Base-by-base conservation (phyloP, 2,329 filamentous ascomycete genomes). In the Xylaria sp. region DNA sequence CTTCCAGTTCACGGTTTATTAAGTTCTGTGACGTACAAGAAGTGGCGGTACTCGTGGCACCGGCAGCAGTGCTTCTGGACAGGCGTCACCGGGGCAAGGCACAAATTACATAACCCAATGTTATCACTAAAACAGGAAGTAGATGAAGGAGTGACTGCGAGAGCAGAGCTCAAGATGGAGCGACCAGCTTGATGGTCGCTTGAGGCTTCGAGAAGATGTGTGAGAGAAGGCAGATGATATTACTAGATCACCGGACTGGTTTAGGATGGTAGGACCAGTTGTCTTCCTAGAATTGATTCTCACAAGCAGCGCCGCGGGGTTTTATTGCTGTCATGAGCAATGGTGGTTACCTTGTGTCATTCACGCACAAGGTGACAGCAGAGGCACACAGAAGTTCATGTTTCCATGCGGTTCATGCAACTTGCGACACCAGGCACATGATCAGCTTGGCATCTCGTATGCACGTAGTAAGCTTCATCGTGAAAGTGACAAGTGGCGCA, bases 81-180 rank as follows among this genome's bases (percentile, higher is more conserved):
- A 85, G 52, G 69, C 72, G 55, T 72, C 63, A 8, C 71, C 68
- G n/a, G 67, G 52, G 70, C 83, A 85, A 44, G 69, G 70, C 18
- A 85, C 65, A 13, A 63, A 51, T 7, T 74, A 64, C 35, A 79
- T 79, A 1, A 73, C 74, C 69, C 0, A 78, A 50, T 60, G 50
- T 57, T 35, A 34, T 60, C 16, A n/a, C 59, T 59, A 16, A 65
- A 53, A 18, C 58, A 30, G 37, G 37, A 49, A 8, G 70, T 42
- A 18, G 69, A 69, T 42, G 61, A 67, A 6, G 66, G 67, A 50
- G 57, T 54, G 34, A 64, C 69, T 13, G 61, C 59, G 35, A 68
- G 59, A 48, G 64, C 66, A 55, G 69, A 62, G 66, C 65, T 66
- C 55, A 63, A 67, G 59, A 71, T 55, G 23, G 60, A 69, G 59